Evolutionary conservation across 2,329 filamentous ascomycete species (phyloP), one percentile per base, ranked within the genome.

Genomic region (Venturia carpophila): DNA sequence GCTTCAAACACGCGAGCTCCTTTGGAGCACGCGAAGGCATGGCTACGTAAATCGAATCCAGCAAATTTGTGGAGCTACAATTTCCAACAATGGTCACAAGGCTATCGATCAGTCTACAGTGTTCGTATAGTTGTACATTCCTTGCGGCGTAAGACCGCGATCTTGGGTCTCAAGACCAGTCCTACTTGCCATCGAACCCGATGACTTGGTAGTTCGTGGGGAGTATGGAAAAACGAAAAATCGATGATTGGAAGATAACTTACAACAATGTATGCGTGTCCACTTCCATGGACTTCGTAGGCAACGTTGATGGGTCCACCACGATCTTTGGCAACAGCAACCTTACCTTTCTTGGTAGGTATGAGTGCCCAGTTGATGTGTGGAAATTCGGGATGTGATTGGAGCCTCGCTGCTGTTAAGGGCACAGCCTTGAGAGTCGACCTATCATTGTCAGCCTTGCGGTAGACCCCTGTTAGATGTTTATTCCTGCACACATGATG

Each of bases 241-340:
- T 52, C 10, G n/a, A 27, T 10, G 2, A 3, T 27, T 15, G 21
- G 11, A 62, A 52, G 64, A 34, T 60, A 24, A 84, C 88, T 68
- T 80, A 94, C 90, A 70, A 91, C 80, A 68, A 94, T 77, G 78
- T 89, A 89, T 68, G 83, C 80, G 60, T 87, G 83, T 3, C 90
- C 91, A 67, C 82, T 78, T 65, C 91, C 90, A 77, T 96, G 91
- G 60, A 94, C 41, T 75, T 94, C 89, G 82, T 90, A 95, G 64
- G 84, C 81, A 63, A 96, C 85, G 58, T 88, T 83, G 69, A 95
- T 79, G 24, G 90, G 91, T 1, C 90, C 91, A 68, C 91, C 88
- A 70, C 89, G 83, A 45, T 79, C 83, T 65, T 82, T 79, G n/a
- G 88, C 91, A 37, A 90, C 89, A 2, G 83, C 76, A 7, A 84